Percentiles rank a stretch among this genome's conserved stretches.
phyloP scores from a whole-genome alignment of 2,329 filamentous ascomycete species.

The Sarocladiaceae sp. region DNA sequence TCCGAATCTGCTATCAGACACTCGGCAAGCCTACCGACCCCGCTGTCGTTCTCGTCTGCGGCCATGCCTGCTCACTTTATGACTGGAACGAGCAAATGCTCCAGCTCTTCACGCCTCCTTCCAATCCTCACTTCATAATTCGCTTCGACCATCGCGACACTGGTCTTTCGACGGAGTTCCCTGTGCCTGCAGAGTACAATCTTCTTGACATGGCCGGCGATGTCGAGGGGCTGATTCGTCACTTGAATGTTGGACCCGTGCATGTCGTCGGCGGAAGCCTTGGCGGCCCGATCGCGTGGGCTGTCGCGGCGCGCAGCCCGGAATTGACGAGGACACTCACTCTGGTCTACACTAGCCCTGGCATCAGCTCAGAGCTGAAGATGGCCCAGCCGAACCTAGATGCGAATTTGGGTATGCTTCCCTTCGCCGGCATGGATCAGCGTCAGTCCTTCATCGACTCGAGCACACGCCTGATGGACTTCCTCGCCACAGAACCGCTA shows the following conservation, averaged over 20 bases:
- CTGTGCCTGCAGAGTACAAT: constrained; percentile 18
- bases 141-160: constrained; percentile 22
- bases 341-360: constrained; percentile 20
- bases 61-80: constrained; percentile 20
- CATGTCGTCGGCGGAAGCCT: constrained; percentile 23
- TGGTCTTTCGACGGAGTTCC: constrained; percentile 20
- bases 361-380: constrained; percentile 14
- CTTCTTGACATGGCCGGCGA: constrained; percentile 22
- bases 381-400: constrained; percentile 12
- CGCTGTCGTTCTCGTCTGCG: constrained; percentile 20
- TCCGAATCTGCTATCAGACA: constrained; percentile 25
- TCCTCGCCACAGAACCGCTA: not conserved
- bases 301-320: constrained; percentile 16
- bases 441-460: not conserved
- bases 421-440: not conserved
- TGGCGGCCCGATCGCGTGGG: constrained; percentile 21
- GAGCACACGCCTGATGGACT: not conserved
- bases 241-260: constrained; percentile 18
- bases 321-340: constrained; percentile 18
- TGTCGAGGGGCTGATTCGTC: constrained; percentile 21
- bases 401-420: constrained; percentile 6
- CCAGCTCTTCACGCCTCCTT: constrained; percentile 14
- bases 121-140: constrained; percentile 15
- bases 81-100: constrained; percentile 19
- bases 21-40: constrained; percentile 20